Conservation (phyloP, 345 rosid genomes). For the Euclidium syriacum region DNA sequence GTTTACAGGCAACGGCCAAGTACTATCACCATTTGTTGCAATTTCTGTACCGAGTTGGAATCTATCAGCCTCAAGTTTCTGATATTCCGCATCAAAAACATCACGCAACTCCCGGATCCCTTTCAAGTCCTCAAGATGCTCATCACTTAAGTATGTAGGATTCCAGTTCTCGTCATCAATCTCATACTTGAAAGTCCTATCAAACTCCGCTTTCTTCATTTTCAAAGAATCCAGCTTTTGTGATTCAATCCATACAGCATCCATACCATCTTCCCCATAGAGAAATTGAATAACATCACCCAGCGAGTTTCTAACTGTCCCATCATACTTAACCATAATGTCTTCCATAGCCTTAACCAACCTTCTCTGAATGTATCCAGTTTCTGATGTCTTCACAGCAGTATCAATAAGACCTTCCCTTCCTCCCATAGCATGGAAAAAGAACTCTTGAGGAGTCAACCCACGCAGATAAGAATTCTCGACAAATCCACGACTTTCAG, state of each 20-base stretch:
- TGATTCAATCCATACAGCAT: conserved; percentile 93
- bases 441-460: conserved; percentile 97
- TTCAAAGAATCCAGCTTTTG: conserved; percentile 92
- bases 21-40: conserved; percentile 84
- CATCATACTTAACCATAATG: conserved; percentile 98
- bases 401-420: conserved; percentile 99
- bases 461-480: conserved; percentile 98
- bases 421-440: conserved; percentile 99
- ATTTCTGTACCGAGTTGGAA: conserved; percentile 87
- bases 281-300: conserved; percentile 99
- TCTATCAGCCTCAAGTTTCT: conserved; percentile 83
- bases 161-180: conserved; percentile 83
- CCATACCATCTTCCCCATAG: conserved; percentile 99
- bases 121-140: conserved; percentile 85
- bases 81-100: conserved; percentile 93
- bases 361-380: conserved; percentile 98
- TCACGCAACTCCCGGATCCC: conserved; percentile 80
- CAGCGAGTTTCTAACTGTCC: conserved; percentile 91
- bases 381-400: conserved; percentile 97
- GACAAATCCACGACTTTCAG: conserved; percentile 99
- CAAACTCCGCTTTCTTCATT: conserved; percentile 76
- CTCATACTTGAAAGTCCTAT: conserved; percentile 77
- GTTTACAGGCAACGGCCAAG: conserved; percentile 95
- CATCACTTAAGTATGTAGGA: conserved; percentile 73
- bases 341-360: conserved; percentile 99